Evolutionary conservation across 208 protist species (phyloP).

Genomic region (Trypanosomatidae sp.): DNA sequence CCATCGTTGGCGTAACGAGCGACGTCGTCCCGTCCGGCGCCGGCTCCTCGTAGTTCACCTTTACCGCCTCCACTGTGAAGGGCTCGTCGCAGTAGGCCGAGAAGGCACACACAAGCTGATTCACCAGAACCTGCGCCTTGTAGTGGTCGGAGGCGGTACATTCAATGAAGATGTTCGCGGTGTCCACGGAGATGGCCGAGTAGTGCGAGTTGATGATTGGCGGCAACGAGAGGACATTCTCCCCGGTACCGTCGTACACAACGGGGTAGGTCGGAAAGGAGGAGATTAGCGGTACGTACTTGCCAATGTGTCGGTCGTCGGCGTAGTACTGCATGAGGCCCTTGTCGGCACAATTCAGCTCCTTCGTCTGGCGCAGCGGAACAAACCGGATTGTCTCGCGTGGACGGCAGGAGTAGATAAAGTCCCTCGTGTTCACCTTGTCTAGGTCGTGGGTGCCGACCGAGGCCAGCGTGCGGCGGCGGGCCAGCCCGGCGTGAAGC

Average conservation of each 20-base stretch:
- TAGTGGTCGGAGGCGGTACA: conserved; percentile 98
- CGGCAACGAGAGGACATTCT: conserved; percentile 96
- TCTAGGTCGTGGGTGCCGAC: conserved; percentile 99
- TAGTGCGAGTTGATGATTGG: conserved; percentile 99
- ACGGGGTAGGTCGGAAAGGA: conserved; percentile 79
- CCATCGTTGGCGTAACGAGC: conserved; percentile 73
- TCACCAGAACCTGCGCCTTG: conserved; percentile 96
- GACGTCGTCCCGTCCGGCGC: conserved; percentile 61
- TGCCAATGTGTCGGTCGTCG: conserved; percentile 87
- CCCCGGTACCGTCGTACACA: conserved; percentile 58
- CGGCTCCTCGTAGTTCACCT: conserved; percentile 77
- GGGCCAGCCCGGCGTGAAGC: conserved; percentile 98
- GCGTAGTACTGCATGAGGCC: conserved; percentile 90
- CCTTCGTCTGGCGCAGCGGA: conserved; percentile 88
- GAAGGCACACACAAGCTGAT: conserved; percentile 97
- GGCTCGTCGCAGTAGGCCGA: conserved; percentile 91
- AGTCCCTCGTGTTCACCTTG: conserved; percentile 86
- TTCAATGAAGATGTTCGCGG: conserved; percentile 99
- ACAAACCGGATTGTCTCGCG: conserved; percentile 95
- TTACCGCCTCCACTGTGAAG: conserved; percentile 90
- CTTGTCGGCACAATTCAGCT: conserved; percentile 77
- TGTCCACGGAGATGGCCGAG: conserved; percentile 97
- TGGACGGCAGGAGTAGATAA: conserved; percentile 78
- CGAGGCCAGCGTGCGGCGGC: conserved; percentile 97
- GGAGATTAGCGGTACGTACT: conserved; percentile 84